Conservation (phyloP, 2,329 filamentous ascomycete genomes). For the Fusarium abutilonis region DNA sequence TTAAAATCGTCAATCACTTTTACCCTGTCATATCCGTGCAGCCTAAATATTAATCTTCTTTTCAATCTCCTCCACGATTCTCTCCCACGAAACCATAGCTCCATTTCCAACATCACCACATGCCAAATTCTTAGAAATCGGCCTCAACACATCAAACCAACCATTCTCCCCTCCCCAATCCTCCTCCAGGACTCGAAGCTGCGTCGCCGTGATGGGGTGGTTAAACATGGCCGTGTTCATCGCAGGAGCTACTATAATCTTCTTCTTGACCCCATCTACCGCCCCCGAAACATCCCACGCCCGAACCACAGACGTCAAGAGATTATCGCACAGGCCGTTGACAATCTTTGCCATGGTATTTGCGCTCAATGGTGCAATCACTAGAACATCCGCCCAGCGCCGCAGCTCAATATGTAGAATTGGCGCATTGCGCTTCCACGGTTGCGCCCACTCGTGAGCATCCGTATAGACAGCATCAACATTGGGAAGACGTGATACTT, state of each 20-base stretch:
- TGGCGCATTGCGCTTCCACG: constrained; percentile 80
- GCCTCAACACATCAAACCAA: constrained; percentile 73
- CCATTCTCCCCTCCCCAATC: constrained; percentile 72
- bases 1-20: not conserved
- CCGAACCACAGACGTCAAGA: constrained; percentile 77
- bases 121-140: constrained; percentile 80
- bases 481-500: constrained; percentile 69
- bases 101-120: constrained; percentile 86
- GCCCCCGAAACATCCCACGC: constrained; percentile 85
- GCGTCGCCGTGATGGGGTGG: constrained; percentile 81
- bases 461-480: constrained; percentile 86
- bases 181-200: constrained; percentile 74
- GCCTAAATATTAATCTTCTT: constrained; percentile 52
- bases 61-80: constrained; percentile 75
- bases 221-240: constrained; percentile 95
- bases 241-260: constrained; percentile 78
- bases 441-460: constrained; percentile 81
- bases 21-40: accelerated
- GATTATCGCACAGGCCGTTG: constrained; percentile 78
- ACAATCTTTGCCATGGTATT: constrained; percentile 88
- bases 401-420: constrained; percentile 93
- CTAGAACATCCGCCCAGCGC: constrained; percentile 78
- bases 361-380: constrained; percentile 83
- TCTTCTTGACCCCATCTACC: constrained; percentile 67
- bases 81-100: constrained; percentile 83